phyloP scores from a whole-genome alignment of 2,329 filamentous ascomycete genomes.

The Lasiodiplodia theobromae region DNA sequence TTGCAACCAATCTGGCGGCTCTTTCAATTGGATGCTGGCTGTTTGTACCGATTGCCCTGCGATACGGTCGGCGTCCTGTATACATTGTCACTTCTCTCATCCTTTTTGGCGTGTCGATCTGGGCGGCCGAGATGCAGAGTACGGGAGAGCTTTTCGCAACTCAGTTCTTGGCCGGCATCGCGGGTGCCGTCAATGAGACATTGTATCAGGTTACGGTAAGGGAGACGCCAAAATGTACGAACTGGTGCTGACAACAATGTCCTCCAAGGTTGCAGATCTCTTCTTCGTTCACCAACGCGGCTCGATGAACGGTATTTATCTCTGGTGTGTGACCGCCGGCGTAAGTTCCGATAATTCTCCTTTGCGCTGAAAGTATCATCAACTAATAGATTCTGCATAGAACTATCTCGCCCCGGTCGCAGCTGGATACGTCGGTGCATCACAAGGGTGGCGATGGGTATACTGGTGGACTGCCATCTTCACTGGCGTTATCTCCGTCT shows the following conservation, averaged over 20 bases:
- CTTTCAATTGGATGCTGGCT: conserved; percentile 53
- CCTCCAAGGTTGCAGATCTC: conserved; percentile 56
- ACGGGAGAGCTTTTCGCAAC: conserved; percentile 53
- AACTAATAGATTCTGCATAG: conserved; percentile 57
- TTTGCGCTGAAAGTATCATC: conserved; percentile 44
- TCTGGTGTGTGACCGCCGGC: conserved; percentile 47
- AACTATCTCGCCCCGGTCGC: conserved; percentile 48
- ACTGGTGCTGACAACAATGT: conserved; percentile 30
- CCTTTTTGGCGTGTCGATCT: conserved; percentile 49
- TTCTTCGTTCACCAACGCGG: conserved; percentile 59
- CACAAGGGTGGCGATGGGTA: conserved; percentile 46
- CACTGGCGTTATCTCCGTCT: conserved; percentile 54
- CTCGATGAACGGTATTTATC: conserved; percentile 56
- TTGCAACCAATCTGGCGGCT: conserved; percentile 53
- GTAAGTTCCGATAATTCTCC: conserved; percentile 50
- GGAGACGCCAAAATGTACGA: not conserved
- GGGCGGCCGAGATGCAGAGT: conserved; percentile 54
- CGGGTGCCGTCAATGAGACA: conserved; percentile 52
- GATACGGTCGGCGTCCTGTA: conserved; percentile 55
- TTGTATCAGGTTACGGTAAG: conserved; percentile 21
- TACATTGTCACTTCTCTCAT: conserved; percentile 53
- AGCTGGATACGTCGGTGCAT: conserved; percentile 44
- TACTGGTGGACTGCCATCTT: conserved; percentile 63
- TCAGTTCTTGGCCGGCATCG: conserved; percentile 54
- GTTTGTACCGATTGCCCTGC: conserved; percentile 56